phyloP scores from a whole-genome alignment of 176 grass and related monocot species.

The Zoysia pacifica region DNA sequence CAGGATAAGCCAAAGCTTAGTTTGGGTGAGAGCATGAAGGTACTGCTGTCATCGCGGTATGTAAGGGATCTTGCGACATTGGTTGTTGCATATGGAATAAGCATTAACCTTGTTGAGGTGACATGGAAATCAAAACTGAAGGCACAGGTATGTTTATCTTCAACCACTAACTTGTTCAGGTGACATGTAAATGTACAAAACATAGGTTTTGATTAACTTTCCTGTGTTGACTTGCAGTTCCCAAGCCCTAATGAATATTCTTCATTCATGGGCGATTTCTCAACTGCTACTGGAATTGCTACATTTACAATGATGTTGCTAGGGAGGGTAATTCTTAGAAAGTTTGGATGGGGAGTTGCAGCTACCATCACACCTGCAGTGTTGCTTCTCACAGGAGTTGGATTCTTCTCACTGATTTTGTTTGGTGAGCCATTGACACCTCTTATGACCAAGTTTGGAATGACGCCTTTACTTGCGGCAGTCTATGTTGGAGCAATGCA shows the following conservation, averaged over 20 bases:
- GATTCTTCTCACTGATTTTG: slow-evolving; percentile 96
- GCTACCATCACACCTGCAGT: slow-evolving; percentile 93
- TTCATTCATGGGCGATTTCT: slow-evolving; percentile 99
- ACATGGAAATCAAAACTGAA: slow-evolving; percentile 99
- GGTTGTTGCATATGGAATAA: slow-evolving; percentile 98
- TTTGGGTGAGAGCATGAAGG: slow-evolving; percentile 92
- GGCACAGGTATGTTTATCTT: slow-evolving; percentile 65
- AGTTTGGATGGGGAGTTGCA: slow-evolving; percentile 96
- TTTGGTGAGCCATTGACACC: slow-evolving; percentile 81
- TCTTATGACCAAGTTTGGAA: slow-evolving; percentile 66
- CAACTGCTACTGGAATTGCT: slow-evolving; percentile 91
- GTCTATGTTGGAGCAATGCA: slow-evolving; percentile 96
- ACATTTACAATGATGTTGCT: slow-evolving; percentile 99
- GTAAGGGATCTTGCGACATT: slow-evolving; percentile 98
- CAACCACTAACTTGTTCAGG: not conserved
- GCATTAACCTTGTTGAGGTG: slow-evolving; percentile 97
- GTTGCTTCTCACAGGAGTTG: slow-evolving; percentile 91
- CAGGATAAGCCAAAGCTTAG: slow-evolving; percentile 95
- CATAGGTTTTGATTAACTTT: slow-evolving; percentile 17
- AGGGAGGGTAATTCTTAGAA: slow-evolving; percentile 81
- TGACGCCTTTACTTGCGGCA: slow-evolving; percentile 92
- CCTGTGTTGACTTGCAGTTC: slow-evolving; percentile 57
- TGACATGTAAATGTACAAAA: not conserved
- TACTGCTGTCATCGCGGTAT: slow-evolving; percentile 88
- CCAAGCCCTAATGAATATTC: slow-evolving; percentile 98